Evolutionary conservation across 2,329 filamentous ascomycete genomes (phyloP).

Genomic region (Phialophora chinensis): DNA sequence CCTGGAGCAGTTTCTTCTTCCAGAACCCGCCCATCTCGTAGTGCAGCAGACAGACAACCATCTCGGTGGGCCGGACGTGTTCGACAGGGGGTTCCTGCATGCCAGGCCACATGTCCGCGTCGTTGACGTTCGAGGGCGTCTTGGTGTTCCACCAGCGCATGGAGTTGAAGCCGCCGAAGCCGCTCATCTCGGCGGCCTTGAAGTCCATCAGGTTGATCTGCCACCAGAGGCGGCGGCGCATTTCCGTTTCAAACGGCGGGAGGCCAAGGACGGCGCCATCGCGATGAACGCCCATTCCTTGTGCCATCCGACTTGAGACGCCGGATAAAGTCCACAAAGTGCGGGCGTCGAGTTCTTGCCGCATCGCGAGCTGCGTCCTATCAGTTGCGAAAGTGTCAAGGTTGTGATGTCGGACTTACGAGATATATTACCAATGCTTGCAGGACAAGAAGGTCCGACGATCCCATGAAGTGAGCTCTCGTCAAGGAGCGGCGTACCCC

Average conservation of each 20-base stretch:
- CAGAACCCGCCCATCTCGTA: constrained; percentile 63
- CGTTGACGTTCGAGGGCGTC: constrained; percentile 52
- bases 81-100: constrained; percentile 46
- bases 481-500: constrained; percentile 55
- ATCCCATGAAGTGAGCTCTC: constrained; percentile 52
- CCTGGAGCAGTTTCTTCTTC: constrained; percentile 37
- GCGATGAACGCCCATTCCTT: constrained; percentile 46
- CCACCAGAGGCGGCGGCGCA: constrained; percentile 49
- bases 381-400: background rate
- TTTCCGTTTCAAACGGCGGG: constrained; percentile 56
- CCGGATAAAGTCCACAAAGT: constrained; percentile 53
- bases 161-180: constrained; percentile 28
- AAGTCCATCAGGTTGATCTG: constrained; percentile 54
- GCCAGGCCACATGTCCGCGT: constrained; percentile 48
- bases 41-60: constrained; percentile 67
- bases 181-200: constrained; percentile 40
- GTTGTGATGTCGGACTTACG: background rate
- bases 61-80: constrained; percentile 47
- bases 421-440: constrained; percentile 53
- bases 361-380: constrained; percentile 43
- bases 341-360: constrained; percentile 49
- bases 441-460: constrained; percentile 53
- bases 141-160: constrained; percentile 50
- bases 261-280: constrained; percentile 54
- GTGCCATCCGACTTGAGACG: constrained; percentile 49